phyloP scores from a whole-genome alignment of 441 rosid genomes.

The Biscutella laevigata region DNA sequence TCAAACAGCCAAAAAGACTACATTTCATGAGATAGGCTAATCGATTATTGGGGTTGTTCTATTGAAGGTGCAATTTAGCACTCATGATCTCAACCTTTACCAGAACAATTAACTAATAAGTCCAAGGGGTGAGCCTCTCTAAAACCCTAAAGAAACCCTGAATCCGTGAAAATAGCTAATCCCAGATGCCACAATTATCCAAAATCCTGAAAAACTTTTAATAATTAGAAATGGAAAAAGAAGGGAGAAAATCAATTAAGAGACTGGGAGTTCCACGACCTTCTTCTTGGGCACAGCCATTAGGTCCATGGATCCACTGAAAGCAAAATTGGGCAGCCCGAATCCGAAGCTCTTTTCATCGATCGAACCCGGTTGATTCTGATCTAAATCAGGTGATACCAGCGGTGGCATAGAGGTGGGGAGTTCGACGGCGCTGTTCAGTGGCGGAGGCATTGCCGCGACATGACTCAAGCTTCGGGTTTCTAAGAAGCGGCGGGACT shows the following conservation, averaged over 20 bases:
- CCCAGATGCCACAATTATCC: background rate
- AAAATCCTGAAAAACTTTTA: background rate
- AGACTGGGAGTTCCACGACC: conserved; percentile 29
- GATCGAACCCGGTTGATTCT: conserved; percentile 19
- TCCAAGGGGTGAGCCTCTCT: background rate
- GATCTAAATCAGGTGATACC: conserved; percentile 13
- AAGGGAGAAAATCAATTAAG: background rate
- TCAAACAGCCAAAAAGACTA: background rate
- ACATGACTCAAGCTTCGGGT: conserved; percentile 30
- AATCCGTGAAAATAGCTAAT: background rate
- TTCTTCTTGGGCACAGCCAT: conserved; percentile 85
- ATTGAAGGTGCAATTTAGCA: no score
- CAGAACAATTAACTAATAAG: background rate
- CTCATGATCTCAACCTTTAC: background rate
- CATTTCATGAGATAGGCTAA: background rate
- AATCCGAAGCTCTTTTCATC: conserved; percentile 24
- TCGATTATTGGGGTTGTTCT: no score
- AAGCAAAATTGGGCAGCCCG: conserved; percentile 34
- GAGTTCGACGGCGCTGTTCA: conserved; percentile 27
- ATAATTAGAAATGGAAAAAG: background rate
- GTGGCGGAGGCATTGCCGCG: conserved; percentile 42
- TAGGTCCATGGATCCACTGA: conserved; percentile 58
- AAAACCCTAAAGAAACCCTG: conserved; percentile 10
- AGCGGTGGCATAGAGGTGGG: conserved; percentile 27
- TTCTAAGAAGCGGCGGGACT: conserved; percentile 17